Conservation (phyloP, 2,329 filamentous ascomycete species). For the Exophiala lecanii-corni region DNA sequence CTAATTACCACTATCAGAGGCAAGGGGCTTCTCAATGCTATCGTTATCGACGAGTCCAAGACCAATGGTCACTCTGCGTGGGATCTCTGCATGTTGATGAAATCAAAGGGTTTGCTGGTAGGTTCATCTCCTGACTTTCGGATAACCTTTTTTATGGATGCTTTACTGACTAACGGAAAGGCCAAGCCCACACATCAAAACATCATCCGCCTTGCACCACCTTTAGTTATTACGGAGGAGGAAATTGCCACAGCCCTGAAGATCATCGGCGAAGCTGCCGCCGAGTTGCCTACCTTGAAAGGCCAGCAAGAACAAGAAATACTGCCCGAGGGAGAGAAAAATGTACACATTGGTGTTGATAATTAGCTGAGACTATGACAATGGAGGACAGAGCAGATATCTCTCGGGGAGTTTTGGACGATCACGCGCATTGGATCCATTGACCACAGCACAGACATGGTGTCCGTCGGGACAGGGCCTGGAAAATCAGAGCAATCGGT, state of each 20-base stretch:
- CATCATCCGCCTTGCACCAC: constrained; percentile 96
- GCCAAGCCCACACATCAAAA: constrained; percentile 98
- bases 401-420: no score
- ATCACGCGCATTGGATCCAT: no score
- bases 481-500: no score
- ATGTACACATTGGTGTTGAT: constrained; percentile 56
- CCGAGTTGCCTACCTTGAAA: constrained; percentile 69
- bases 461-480: no score
- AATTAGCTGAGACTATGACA: constrained; percentile 37
- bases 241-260: constrained; percentile 72
- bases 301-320: constrained; percentile 52
- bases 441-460: no score
- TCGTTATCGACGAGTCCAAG: constrained; percentile 88
- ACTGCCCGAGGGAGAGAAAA: constrained; percentile 57
- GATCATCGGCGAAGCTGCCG: constrained; percentile 77
- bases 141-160: neutral
- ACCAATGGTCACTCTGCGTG: constrained; percentile 83
- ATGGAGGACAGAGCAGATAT: no score
- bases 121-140: constrained; percentile 38
- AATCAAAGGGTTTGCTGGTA: constrained; percentile 90
- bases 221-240: constrained; percentile 85
- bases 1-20: constrained; percentile 80
- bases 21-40: constrained; percentile 91
- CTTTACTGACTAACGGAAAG: constrained; percentile 43
- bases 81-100: constrained; percentile 94